Conservation (phyloP, 805 yeast genomes). For the Hemisphaericaspora nanyangensis region DNA sequence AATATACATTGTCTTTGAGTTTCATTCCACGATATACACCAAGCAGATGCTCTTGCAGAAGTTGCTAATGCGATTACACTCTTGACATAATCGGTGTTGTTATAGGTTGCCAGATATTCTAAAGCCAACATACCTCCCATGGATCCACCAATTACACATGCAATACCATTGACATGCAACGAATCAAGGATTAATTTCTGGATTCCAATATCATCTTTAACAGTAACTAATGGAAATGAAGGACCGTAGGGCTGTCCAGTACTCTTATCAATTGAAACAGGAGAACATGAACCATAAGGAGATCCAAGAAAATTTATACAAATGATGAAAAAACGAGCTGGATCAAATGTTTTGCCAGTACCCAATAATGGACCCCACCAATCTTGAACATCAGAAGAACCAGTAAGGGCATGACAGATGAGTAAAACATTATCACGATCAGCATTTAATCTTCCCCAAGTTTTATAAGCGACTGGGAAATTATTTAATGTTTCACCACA, state of each 20-base stretch:
- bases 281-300: conserved; percentile 95
- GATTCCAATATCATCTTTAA: conserved; percentile 85
- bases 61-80: conserved; percentile 84
- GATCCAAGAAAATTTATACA: conserved; percentile 94
- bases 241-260: conserved; percentile 86
- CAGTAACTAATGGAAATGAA: conserved; percentile 87
- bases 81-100: conserved; percentile 62
- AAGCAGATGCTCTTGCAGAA: conserved; percentile 90
- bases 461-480: conserved; percentile 91
- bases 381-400: conserved; percentile 90
- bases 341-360: conserved; percentile 82
- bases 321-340: conserved; percentile 76
- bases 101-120: conserved; percentile 71
- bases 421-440: conserved; percentile 72
- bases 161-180: conserved; percentile 73
- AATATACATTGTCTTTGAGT: conserved; percentile 96
- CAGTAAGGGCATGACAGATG: conserved; percentile 95
- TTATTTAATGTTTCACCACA: conserved; percentile 69
- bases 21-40: conserved; percentile 99
- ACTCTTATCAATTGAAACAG: conserved; percentile 74
- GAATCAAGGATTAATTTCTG: conserved; percentile 77
- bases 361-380: conserved; percentile 99
- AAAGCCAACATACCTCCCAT: conserved; percentile 98
- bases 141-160: conserved; percentile 91
- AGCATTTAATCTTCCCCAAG: conserved; percentile 86